These are phyloP conservation scores for Gnetum montanum DNA, from an alignment of 75 land plant species.

Conservation along the genomic window DNA sequence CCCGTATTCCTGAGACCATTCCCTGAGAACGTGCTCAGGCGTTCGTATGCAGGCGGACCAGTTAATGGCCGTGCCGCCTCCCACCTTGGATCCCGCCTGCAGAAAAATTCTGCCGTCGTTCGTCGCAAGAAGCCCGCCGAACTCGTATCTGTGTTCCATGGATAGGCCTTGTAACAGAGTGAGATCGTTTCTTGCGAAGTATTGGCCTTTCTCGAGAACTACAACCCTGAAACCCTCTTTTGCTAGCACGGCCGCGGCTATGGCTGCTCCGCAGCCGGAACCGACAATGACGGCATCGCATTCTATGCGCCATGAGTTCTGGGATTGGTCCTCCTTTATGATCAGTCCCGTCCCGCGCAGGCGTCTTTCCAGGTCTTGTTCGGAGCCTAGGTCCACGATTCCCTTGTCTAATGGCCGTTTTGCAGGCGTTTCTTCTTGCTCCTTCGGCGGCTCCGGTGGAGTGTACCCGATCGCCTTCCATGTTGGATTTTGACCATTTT, in stretches of 20 bases:
- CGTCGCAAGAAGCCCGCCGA: slow-evolving; percentile 47
- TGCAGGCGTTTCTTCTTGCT: neutral
- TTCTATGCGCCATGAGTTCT: slow-evolving; percentile 19
- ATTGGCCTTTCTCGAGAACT: slow-evolving; percentile 79
- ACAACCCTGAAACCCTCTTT: slow-evolving; percentile 61
- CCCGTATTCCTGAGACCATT: slow-evolving; percentile 51
- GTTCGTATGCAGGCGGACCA: slow-evolving; percentile 82
- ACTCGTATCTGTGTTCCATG: slow-evolving; percentile 41
- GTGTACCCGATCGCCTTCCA: slow-evolving; percentile 82
- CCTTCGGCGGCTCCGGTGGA: slow-evolving; percentile 11
- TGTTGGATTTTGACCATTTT: slow-evolving; percentile 52
- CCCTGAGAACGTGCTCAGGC: slow-evolving; percentile 46
- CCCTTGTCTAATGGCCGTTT: slow-evolving; percentile 46
- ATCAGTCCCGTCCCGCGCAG: slow-evolving; percentile 6
- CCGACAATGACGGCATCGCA: slow-evolving; percentile 84
- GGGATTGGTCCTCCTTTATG: neutral
- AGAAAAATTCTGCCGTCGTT: slow-evolving; percentile 44
- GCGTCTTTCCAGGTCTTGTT: slow-evolving; percentile 4
- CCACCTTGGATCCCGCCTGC: slow-evolving; percentile 73
- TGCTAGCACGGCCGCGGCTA: slow-evolving; percentile 74
- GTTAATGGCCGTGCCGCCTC: slow-evolving; percentile 86
- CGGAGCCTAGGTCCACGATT: slow-evolving; percentile 25
- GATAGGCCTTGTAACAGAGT: slow-evolving; percentile 68
- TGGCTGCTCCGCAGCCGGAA: slow-evolving; percentile 86
- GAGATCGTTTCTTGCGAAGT: slow-evolving; percentile 54